Conservation (phyloP, 1,139 yeast genomes). For the Candida tetrigidarum region DNA sequence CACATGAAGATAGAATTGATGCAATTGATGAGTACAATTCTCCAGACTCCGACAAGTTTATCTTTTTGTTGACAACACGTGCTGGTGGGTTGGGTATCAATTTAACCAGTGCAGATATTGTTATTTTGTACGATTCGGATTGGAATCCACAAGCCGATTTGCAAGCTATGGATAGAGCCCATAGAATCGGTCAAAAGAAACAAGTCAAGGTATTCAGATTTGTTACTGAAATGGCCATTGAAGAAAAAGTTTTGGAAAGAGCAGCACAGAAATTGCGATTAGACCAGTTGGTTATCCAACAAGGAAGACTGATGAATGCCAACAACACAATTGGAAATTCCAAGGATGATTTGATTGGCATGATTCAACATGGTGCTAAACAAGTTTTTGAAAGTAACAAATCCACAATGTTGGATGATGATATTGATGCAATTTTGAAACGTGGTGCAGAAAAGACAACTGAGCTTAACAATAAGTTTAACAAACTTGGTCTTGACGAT, state of each 20-base stretch:
- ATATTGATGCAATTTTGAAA: constrained; percentile 77
- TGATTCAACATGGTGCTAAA: constrained; percentile 98
- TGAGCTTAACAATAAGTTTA: constrained; percentile 75
- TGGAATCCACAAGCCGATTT: constrained; percentile 99
- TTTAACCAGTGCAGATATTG: constrained; percentile 90
- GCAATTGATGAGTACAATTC: constrained; percentile 93
- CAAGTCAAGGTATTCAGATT: constrained; percentile 92
- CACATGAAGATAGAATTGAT: constrained; percentile 88
- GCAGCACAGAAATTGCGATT: constrained; percentile 93
- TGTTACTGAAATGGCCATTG: constrained; percentile 95
- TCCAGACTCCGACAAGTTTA: constrained; percentile 81
- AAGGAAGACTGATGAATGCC: constrained; percentile 65
- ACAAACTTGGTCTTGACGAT: constrained; percentile 87
- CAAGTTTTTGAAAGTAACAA: constrained; percentile 68
- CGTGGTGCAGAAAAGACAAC: constrained; percentile 85
- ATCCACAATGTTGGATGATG: constrained; percentile 58
- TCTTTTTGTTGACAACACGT: constrained; percentile 89
- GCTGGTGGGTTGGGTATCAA: constrained; percentile 99
- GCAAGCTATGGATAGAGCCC: constrained; percentile 99
- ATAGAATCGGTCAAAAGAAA: constrained; percentile 96
- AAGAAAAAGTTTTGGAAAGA: constrained; percentile 92
- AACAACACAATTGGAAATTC: constrained; percentile 47
- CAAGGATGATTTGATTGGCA: constrained; percentile 85
- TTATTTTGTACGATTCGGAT: constrained; percentile 89
- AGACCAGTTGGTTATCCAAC: constrained; percentile 96